Percentiles rank a stretch among this genome's conserved stretches.
These are phyloP conservation scores for Lipomyces japonicus DNA, from an alignment of 805 yeast genomes.

Conservation along the genomic window DNA sequence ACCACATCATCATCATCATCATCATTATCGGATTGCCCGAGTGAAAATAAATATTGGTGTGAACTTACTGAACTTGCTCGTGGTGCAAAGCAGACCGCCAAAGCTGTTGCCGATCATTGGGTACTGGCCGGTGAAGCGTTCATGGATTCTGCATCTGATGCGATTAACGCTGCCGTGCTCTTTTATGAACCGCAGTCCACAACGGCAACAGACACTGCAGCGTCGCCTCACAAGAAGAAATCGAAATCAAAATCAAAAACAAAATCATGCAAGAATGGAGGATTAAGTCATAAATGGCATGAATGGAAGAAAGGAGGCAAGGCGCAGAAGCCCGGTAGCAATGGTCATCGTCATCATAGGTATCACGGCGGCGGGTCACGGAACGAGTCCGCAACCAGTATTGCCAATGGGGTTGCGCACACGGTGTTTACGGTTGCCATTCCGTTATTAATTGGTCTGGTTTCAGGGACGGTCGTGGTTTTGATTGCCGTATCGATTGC, in stretches of 20 bases:
- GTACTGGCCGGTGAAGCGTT: not conserved
- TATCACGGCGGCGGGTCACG: not conserved
- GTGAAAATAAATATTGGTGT: conserved; percentile 6
- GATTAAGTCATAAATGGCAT: not conserved
- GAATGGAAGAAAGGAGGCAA: no score
- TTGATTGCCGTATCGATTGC: conserved; percentile 15
- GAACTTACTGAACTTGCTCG: not conserved
- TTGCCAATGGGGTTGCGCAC: conserved; percentile 9
- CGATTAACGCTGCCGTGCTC: not conserved
- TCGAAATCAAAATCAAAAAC: not conserved
- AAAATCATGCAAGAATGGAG: not conserved
- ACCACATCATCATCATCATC: not conserved
- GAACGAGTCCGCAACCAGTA: conserved; percentile 16
- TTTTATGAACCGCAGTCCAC: not conserved
- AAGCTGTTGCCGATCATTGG: not conserved
- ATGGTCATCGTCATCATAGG: not conserved
- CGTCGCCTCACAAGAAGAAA: not conserved
- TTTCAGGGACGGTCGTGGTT: conserved; percentile 22
- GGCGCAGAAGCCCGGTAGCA: no score
- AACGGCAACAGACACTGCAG: not conserved
- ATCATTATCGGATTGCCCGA: not conserved
- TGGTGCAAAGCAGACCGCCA: not conserved
- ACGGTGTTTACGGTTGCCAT: conserved; percentile 15
- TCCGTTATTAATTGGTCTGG: conserved; percentile 22
- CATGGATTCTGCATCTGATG: not conserved